Evolutionary conservation across 2,329 filamentous ascomycete genomes (phyloP), one percentile per base, ranked within the genome.

Genomic region (Cladosporium sp.): DNA sequence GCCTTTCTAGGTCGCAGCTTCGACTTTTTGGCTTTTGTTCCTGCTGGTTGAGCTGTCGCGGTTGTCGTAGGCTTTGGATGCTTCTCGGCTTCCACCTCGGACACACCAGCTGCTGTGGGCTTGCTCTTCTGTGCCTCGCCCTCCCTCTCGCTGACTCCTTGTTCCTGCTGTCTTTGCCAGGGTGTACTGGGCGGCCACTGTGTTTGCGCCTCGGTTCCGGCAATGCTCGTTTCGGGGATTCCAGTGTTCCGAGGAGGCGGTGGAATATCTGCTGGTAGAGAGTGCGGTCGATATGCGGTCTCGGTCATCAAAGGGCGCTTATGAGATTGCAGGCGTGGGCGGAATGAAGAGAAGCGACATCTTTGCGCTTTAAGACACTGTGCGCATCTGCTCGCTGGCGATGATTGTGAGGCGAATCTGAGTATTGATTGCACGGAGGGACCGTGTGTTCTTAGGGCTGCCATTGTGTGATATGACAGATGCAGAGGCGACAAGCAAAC

Each of bases 1-100:
- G 94, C 92, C 78, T 97, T 97, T 59, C 92, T 86, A 12, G 93
- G 84, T 38, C 88, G 83, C 34, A 96, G 80, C 71, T 88, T 92
- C 70, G 78, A 80, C 64, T 82, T 82, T 66, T 83, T 84, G 17
- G 85, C 82, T 67, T 85, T 81, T 30, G 65, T 62, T 17, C 80
- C 71, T 12, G 78, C 64, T 43, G 75, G 67, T 55, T 79, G 76
- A 3, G 75, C 59, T 36, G 76, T 60, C 37, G 68, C 60, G n/a
- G 68, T 38, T 38, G 60, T 47, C 25, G 67, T 63, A 20, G 61
- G 49, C 49, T 65, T 59, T 34, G 64, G 28, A 55, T 63, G 52
- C 11, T 66, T 56, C 36, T 67, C 25, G 51, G 73, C 62, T 25
- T 74, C 58, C 25, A 75, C 65, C 17, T 76, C 65, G 3, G 40